Conservation (phyloP, 495 filamentous ascomycete genomes). For the Podospora pseudocomata region DNA sequence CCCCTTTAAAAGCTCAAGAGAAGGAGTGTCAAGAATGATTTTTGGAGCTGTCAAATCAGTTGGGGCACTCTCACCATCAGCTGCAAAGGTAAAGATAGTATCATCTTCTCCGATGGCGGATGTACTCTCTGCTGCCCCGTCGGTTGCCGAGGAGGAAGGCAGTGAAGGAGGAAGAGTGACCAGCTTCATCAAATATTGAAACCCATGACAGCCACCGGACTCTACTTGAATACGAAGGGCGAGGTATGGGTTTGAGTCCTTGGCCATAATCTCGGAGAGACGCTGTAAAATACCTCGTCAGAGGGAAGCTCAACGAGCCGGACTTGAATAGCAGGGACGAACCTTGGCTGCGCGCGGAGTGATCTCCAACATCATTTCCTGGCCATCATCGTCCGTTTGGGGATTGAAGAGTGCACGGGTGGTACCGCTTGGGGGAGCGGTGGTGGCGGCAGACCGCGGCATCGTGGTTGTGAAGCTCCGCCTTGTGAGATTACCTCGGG, state of each 20-base stretch:
- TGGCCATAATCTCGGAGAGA: constrained; percentile 64
- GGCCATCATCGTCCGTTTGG: constrained; percentile 70
- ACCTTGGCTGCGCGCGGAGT: constrained; percentile 78
- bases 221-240: constrained; percentile 88
- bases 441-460: constrained; percentile 15
- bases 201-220: constrained; percentile 92
- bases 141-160: constrained; percentile 11
- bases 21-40: constrained; percentile 84
- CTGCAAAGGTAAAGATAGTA: constrained; percentile 51
- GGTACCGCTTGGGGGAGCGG: background rate
- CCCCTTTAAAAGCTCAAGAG: constrained; percentile 82
- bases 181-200: constrained; percentile 93
- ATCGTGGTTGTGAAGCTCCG: constrained; percentile 35
- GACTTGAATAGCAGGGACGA: constrained; percentile 29
- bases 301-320: background rate
- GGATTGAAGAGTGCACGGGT: constrained; percentile 58
- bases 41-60: constrained; percentile 52
- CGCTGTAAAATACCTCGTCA: constrained; percentile 40
- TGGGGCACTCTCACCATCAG: constrained; percentile 14
- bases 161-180: constrained; percentile 53
- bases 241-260: constrained; percentile 75
- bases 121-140: constrained; percentile 22
- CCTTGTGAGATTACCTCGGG: constrained; percentile 1
- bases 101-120: constrained; percentile 62
- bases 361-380: constrained; percentile 73